These are phyloP conservation scores for Alternaria postmessia DNA, from an alignment of 2,329 filamentous ascomycete species.

Conservation along the genomic window DNA sequence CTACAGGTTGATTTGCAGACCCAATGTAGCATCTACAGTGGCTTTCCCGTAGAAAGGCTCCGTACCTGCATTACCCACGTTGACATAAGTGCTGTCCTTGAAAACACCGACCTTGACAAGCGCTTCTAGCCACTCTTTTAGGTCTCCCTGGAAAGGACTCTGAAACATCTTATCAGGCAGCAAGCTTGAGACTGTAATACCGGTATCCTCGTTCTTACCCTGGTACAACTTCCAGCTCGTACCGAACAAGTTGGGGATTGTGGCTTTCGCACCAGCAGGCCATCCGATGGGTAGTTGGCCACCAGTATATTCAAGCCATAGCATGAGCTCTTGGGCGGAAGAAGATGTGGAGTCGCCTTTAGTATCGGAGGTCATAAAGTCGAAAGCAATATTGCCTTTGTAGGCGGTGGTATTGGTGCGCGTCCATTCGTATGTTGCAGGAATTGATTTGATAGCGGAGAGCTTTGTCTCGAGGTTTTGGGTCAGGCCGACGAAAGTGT, in stretches of 20 bases:
- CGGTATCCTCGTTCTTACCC: slow-evolving; percentile 53
- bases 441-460: slow-evolving; percentile 52
- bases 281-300: slow-evolving; percentile 57
- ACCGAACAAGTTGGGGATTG: slow-evolving; percentile 39
- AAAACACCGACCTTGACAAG: slow-evolving; percentile 52
- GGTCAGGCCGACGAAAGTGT: slow-evolving; percentile 56
- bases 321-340: slow-evolving; percentile 55
- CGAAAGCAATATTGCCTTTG: slow-evolving; percentile 56
- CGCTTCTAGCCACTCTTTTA: slow-evolving; percentile 54
- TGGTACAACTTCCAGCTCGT: slow-evolving; percentile 56
- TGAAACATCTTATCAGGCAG: slow-evolving; percentile 51
- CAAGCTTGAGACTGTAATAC: slow-evolving; percentile 54
- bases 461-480: slow-evolving; percentile 53
- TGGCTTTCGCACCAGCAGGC: slow-evolving; percentile 27
- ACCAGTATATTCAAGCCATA: slow-evolving; percentile 57
- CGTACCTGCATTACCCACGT: slow-evolving; percentile 54
- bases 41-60: slow-evolving; percentile 35
- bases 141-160: slow-evolving; percentile 51
- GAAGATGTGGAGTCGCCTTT: slow-evolving; percentile 54
- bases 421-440: slow-evolving; percentile 53
- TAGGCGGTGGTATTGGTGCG: slow-evolving; percentile 53
- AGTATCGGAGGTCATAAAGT: slow-evolving; percentile 57
- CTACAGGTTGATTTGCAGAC: slow-evolving; percentile 30
- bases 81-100: slow-evolving; percentile 50
- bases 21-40: slow-evolving; percentile 28